phyloP scores from a whole-genome alignment of 73 alveolate species.

The Tetrahymena malaccensis region DNA sequence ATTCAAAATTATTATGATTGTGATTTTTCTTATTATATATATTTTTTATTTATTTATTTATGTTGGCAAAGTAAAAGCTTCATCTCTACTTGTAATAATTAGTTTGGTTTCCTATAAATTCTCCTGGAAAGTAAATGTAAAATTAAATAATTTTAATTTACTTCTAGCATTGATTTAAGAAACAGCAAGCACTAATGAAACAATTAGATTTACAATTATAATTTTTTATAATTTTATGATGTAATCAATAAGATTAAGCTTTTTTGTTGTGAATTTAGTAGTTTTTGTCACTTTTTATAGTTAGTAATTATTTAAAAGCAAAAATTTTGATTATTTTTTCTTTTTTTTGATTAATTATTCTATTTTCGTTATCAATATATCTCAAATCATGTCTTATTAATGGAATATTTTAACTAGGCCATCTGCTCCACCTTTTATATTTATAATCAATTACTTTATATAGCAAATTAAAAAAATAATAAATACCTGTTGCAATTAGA shows the following conservation, averaged over 20 bases:
- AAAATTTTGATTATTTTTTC: too few relatives aligned
- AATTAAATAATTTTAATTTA: neutral
- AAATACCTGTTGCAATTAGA: neutral
- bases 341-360: neutral
- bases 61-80: neutral
- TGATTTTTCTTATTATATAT: too few relatives aligned
- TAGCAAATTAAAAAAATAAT: neutral
- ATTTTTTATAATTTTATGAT: too few relatives aligned
- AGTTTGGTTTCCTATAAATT: neutral
- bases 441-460: neutral
- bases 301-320: neutral
- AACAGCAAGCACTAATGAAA: neutral
- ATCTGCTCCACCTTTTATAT: constrained; percentile 37
- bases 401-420: constrained; percentile 37
- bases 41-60: too few relatives aligned
- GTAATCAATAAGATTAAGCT: too few relatives aligned
- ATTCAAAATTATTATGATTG: neutral
- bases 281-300: too few relatives aligned
- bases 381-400: neutral
- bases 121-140: neutral
- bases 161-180: neutral
- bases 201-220: neutral
- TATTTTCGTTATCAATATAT: neutral
- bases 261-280: too few relatives aligned
- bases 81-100: neutral